Conservation (phyloP, 2,329 filamentous ascomycete species). For the Arthrobotrys sinensis region DNA sequence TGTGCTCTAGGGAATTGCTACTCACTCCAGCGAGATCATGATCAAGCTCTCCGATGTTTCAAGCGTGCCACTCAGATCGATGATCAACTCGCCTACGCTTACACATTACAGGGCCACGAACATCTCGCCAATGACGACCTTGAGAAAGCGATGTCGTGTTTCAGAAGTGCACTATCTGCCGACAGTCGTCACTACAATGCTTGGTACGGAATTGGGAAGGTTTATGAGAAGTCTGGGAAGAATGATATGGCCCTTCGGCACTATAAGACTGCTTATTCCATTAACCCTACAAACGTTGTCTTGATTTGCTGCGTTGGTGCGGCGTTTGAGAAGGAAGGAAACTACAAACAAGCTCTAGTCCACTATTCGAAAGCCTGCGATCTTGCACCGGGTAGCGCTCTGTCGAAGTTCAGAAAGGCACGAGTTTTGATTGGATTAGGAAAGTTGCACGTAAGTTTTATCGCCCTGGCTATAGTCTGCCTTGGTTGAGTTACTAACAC, state of each 20-base stretch:
- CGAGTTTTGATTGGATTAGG: constrained; percentile 84
- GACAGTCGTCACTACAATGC: constrained; percentile 95
- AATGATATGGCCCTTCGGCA: constrained; percentile 92
- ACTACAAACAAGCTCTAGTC: constrained; percentile 81
- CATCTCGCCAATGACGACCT: constrained; percentile 97
- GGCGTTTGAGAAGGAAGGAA: constrained; percentile 89
- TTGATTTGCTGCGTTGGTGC: constrained; percentile 92
- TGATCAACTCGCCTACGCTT: constrained; percentile 92
- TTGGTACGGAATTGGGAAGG: constrained; percentile 90
- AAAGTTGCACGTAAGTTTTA: constrained; percentile 68
- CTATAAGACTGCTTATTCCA: constrained; percentile 86
- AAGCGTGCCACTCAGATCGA: constrained; percentile 92
- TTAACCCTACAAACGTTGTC: constrained; percentile 95
- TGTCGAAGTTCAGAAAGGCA: constrained; percentile 94
- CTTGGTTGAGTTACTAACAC: background rate
- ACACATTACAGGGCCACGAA: constrained; percentile 95
- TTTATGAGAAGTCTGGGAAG: constrained; percentile 91
- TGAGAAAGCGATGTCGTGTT: constrained; percentile 90
- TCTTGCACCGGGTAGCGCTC: constrained; percentile 82
- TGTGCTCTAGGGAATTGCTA: constrained; percentile 95
- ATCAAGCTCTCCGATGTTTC: constrained; percentile 94
- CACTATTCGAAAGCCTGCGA: constrained; percentile 88
- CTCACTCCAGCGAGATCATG: constrained; percentile 91
- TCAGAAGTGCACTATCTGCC: constrained; percentile 86
- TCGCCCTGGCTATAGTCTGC: background rate